Evolutionary conservation across 1,139 yeast species (phyloP), one percentile per base, ranked within the genome.

Genomic region (Yamadazyma kanchanaburiensis): DNA sequence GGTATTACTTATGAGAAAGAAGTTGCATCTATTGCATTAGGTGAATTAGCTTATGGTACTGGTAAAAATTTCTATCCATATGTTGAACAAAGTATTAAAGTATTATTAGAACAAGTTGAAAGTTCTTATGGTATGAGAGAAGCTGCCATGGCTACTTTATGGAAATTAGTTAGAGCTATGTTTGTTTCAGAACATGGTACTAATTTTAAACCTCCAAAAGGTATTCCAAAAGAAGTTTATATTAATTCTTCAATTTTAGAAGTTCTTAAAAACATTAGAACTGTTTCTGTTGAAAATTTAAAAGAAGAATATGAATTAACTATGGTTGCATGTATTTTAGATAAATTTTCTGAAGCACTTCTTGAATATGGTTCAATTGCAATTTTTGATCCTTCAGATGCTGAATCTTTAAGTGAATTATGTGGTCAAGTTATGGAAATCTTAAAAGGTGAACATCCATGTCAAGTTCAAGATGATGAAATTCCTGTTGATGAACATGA

Each of bases 1-100:
- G 97, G 96, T 67, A 80, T 91, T 50, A 87, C 96, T 43, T 83
- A 86, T 50, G 98, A 91, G 66, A 91, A 91, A 66, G 98, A 91
- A 67, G 88, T 86, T 48, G 96, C 96, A n/a, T 75, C 94, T 27
- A 94, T 89, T 52, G 94, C 96, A 14, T 66, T 91, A 47, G 81
- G 88, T 27, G 96, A 91, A 51, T 74, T 91, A 53, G 95, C 96
- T 39, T 60, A 74, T 38, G 95, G 95, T 44, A 82, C 95, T 30
- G 87, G 88, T 48, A 78, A 76, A 41, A 79, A 77, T 32, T 88
- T 91, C 61, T 75, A 78, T 47, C 81, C 81, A 46, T 89, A 77
- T 52, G 80, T 88, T 41, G 89, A 84, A 55, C 72, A 76, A 41
- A 72, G 94, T 15, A 63, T 86, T 45, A 70, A 72, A 40, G 71